Evolutionary conservation across 1,284 basidiomycete species (phyloP).

Genomic region (Termitomyces sp.): DNA sequence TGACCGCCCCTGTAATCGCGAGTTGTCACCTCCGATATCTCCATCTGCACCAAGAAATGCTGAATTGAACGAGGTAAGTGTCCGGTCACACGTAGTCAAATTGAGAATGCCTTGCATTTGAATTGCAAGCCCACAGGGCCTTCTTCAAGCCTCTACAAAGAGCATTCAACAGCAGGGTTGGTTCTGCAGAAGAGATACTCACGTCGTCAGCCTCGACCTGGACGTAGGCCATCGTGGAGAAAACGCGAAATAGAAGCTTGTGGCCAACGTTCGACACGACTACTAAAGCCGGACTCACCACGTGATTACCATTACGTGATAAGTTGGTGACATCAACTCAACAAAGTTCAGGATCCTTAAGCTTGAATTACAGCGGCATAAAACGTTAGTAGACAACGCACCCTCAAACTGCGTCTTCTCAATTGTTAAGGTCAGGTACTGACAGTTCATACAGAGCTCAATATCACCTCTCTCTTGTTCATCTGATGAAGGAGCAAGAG

Average conservation of each 20-base stretch:
- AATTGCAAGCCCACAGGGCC: conserved; percentile 62
- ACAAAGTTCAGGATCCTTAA: too few species aligned
- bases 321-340: too few species aligned
- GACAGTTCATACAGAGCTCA: not conserved
- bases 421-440: not conserved
- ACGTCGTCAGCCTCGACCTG: conserved; percentile 55
- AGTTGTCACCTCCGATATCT: conserved; percentile 18
- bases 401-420: too few species aligned
- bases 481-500: not conserved
- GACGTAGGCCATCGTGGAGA: conserved; percentile 44
- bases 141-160: conserved; percentile 47
- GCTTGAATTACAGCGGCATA: not conserved
- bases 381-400: not conserved
- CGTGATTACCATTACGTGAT: conserved; percentile 10
- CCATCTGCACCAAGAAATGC: conserved; percentile 48
- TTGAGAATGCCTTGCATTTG: conserved; percentile 38
- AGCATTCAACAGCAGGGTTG: not conserved
- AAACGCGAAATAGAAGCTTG: not conserved
- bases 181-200: conserved; percentile 12
- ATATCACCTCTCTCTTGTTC: not conserved
- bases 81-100: not conserved
- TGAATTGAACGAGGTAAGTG: conserved; percentile 19
- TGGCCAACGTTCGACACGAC: conserved; percentile 19
- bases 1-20: conserved; percentile 24
- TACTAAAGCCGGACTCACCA: conserved; percentile 27